Evolutionary conservation across 345 rosid species (phyloP), one percentile per base, ranked within the genome.

Genomic region (Eucalyptus rudis): DNA sequence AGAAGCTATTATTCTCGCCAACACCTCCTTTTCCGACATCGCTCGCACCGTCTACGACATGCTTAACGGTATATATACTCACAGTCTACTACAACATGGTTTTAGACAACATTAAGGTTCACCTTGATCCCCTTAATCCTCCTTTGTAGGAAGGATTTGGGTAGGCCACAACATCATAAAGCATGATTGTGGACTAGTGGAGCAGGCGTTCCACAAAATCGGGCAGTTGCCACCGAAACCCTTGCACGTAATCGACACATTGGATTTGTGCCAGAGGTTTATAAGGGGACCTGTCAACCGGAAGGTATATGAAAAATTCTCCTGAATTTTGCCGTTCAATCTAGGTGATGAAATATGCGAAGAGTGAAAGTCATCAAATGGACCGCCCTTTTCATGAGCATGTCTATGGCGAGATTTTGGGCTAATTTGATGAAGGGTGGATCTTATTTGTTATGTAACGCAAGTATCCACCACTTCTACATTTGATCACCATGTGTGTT

Each of bases 221-320:
- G 4, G 27, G 83, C 15, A 22, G 83, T 10, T 13, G 8, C 83
- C 83, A 76, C 83, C 83, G 5, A 10, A 36, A 40, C 83, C 83
- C 83, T 76, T 2, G 29, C 3, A 0, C 27, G 1, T 40, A 5
- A 3, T 36, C 1, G 83, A 76, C 83, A 76, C 83, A 2, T 9
- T 76, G 83, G 83, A 40, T 24, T 36, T 36, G 47, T 76, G 83
- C 83, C 27, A 11, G 40, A 1, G 3, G 43, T 76, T 76, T 40
- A 11, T 13, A 76, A 0, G 5, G 24, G 47, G 43, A 5, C 47
- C 47, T 3, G 83, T 22, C 47, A 40, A 76, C 43, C 2, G 3
- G 24, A 10, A 40, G 83, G 83, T 76, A 40, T 20, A 76, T 40
- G 83, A 64, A 14, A 64, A n/a, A 14, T 64, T 29, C 33, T 64